These are phyloP conservation scores for Lablab purpureus DNA, from an alignment of 306 rosid genomes.

Conservation along the genomic window DNA sequence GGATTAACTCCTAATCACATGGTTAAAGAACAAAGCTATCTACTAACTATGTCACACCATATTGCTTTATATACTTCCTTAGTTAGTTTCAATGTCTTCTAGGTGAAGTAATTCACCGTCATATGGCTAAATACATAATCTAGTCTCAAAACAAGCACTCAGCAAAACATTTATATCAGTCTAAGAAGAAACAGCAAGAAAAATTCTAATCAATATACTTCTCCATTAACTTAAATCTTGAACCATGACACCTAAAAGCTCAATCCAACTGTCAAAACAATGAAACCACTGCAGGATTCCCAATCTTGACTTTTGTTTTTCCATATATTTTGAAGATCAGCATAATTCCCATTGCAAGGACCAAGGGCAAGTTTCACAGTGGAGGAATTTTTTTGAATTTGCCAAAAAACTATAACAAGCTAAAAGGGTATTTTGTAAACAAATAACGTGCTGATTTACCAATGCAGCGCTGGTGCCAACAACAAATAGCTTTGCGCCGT, in stretches of 20 bases:
- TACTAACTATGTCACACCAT: neutral
- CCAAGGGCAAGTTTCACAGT: neutral
- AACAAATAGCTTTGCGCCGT: slow-evolving; percentile 90
- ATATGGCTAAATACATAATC: neutral
- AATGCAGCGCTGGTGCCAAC: slow-evolving; percentile 85
- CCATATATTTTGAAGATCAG: slow-evolving; percentile 18
- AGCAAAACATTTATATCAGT: neutral
- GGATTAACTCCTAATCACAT: neutral
- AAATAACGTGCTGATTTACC: slow-evolving; percentile 45
- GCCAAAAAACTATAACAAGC: slow-evolving; percentile 12
- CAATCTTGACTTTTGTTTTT: too few species aligned
- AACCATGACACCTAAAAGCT: neutral
- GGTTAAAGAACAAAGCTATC: too few species aligned
- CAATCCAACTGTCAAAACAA: slow-evolving; percentile 2
- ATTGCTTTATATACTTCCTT: neutral
- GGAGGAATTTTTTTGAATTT: neutral
- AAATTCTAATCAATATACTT: neutral
- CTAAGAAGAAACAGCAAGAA: neutral
- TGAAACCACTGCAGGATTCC: neutral
- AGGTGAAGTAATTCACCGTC: neutral
- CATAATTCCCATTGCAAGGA: slow-evolving; percentile 26
- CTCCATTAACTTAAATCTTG: neutral
- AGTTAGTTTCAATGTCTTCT: neutral
- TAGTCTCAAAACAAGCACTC: neutral
- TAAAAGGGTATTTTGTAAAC: slow-evolving; percentile 7